phyloP scores from a whole-genome alignment of 257 asterid species.

The Salvia hispanica region DNA sequence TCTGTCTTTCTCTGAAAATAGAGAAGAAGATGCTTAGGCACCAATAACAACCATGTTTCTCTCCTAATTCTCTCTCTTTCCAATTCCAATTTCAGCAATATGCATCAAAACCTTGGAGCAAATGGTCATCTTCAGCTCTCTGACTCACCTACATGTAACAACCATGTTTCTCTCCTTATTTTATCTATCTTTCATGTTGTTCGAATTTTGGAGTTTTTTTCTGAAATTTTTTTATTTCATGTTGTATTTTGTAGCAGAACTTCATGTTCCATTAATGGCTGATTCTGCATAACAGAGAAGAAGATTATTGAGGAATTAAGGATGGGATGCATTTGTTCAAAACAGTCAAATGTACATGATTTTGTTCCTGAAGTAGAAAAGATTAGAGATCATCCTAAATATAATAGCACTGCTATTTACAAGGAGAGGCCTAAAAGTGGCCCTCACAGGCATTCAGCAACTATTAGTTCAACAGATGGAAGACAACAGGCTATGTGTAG shows the following conservation, averaged over 20 bases:
- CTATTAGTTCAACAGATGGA: constrained; percentile 46
- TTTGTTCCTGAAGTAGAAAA: constrained; percentile 36
- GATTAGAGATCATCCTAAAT: constrained; percentile 14
- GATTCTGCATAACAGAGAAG: constrained; percentile 22
- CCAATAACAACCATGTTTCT: neutral
- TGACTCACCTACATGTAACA: neutral
- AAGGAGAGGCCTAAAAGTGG: constrained; percentile 64
- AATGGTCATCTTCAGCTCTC: neutral
- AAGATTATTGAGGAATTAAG: neutral
- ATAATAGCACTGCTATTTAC: too few relatives aligned
- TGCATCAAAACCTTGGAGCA: neutral
- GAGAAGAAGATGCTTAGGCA: constrained; percentile 8
- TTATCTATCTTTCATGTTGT: neutral
- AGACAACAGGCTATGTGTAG: constrained; percentile 40
- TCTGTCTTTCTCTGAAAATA: constrained; percentile 2
- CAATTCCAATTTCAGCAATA: neutral
- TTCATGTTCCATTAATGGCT: neutral
- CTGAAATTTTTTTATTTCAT: neutral
- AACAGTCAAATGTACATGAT: constrained; percentile 50
- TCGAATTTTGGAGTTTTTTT: neutral
- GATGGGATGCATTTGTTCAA: constrained; percentile 87
- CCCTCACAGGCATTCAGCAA: constrained; percentile 53
- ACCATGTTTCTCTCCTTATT: neutral
- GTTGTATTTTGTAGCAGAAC: constrained; percentile 4
- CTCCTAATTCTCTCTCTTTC: neutral